phyloP scores from a whole-genome alignment of 2,329 filamentous ascomycete genomes.

The Aspergillus proliferans region DNA sequence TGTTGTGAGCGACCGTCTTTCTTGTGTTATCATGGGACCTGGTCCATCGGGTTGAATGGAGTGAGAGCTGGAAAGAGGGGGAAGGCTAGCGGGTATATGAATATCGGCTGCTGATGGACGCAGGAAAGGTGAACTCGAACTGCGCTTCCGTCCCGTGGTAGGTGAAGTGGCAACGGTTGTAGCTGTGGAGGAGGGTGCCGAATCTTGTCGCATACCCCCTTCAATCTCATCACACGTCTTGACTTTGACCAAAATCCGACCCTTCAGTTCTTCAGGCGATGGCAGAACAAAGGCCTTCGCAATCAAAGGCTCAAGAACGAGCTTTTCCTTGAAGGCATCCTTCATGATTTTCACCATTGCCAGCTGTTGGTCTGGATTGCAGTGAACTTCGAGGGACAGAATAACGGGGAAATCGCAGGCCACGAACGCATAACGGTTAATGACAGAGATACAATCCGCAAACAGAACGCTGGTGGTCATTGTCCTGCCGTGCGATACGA shows the following conservation, averaged over 20 bases:
- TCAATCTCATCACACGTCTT: constrained; percentile 65
- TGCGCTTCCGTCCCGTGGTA: constrained; percentile 48
- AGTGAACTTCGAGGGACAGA: constrained; percentile 94
- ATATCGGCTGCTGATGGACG: constrained; percentile 59
- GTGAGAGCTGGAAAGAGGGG: constrained; percentile 48
- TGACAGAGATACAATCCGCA: constrained; percentile 82
- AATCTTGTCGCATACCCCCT: constrained; percentile 40
- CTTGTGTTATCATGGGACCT: constrained; percentile 43
- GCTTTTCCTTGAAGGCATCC: constrained; percentile 70
- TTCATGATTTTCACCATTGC: constrained; percentile 88
- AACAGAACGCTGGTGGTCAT: constrained; percentile 86
- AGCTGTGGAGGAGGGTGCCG: constrained; percentile 28
- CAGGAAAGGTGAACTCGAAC: constrained; percentile 70
- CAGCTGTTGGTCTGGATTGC: constrained; percentile 72
- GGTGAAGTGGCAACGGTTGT: too few species aligned
- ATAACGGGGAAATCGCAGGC: constrained; percentile 84
- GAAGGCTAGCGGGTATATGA: constrained; percentile 42
- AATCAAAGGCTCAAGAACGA: constrained; percentile 71
- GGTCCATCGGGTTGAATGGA: constrained; percentile 45
- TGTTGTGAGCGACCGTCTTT: constrained; percentile 48
- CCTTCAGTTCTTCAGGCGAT: constrained; percentile 76
- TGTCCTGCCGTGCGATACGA: constrained; percentile 86
- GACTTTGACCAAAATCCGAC: constrained; percentile 86
- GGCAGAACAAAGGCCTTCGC: constrained; percentile 64
- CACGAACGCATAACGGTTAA: constrained; percentile 89